Percentiles rank a stretch among this genome's conserved stretches.
These are phyloP conservation scores for Brassica incana DNA, from an alignment of 345 rosid genomes.

Conservation along the genomic window DNA sequence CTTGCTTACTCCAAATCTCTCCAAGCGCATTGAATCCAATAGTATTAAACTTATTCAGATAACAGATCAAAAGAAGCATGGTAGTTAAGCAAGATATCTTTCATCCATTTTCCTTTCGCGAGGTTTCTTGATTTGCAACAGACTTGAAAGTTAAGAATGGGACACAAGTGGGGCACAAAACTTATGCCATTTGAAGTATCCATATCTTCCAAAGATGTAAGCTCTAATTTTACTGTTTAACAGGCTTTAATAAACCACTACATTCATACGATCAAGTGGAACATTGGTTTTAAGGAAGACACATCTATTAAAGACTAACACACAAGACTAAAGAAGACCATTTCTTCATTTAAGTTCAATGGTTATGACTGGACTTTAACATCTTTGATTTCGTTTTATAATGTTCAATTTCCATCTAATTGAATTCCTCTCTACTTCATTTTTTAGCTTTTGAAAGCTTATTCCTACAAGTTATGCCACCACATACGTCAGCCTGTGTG, in stretches of 20 bases:
- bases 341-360: background rate
- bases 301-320: background rate
- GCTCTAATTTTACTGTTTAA: background rate
- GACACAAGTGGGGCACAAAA: background rate
- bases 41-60: background rate
- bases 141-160: background rate
- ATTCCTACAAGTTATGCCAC: background rate
- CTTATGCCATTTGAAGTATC: background rate
- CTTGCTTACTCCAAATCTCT: background rate
- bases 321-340: background rate
- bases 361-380: background rate
- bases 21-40: background rate
- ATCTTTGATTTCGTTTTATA: background rate
- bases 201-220: background rate
- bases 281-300: background rate
- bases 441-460: background rate
- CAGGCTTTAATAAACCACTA: background rate
- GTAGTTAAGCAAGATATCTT: background rate
- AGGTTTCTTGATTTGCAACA: background rate
- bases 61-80: background rate
- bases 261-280: background rate
- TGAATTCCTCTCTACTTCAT: background rate
- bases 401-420: background rate
- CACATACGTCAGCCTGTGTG: conserved; percentile 2
- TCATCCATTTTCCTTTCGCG: background rate